A percentile compares a stretch with the other conserved stretches of the same genome.
phyloP scores from a whole-genome alignment of 176 grass and related monocot genomes.

The Zea luxurians region DNA sequence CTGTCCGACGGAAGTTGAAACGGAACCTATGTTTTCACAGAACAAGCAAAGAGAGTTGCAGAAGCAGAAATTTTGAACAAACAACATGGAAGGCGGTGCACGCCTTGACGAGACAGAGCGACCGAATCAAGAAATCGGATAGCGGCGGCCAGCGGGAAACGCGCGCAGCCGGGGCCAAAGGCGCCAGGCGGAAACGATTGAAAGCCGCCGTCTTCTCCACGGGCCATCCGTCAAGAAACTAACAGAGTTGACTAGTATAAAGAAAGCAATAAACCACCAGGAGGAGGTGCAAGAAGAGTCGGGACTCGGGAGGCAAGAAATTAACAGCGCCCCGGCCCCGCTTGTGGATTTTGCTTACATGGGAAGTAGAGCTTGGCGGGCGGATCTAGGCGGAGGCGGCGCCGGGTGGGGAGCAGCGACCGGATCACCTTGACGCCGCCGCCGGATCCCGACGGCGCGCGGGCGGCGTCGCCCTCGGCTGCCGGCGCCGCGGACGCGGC shows the following conservation, averaged over 20 bases:
- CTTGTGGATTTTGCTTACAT: constrained; percentile 41
- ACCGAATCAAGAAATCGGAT: constrained; percentile 20
- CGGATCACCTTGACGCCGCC: constrained; percentile 49
- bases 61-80: not conserved
- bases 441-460: constrained; percentile 8
- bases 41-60: constrained; percentile 6
- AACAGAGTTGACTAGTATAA: not conserved
- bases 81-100: not conserved
- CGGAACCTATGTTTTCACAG: not conserved
- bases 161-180: not conserved
- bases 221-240: no score
- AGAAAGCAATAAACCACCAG: not conserved
- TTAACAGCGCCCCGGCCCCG: not conserved
- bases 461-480: constrained; percentile 21
- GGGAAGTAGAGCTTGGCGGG: constrained; percentile 88
- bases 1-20: not conserved
- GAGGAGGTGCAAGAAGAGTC: not conserved
- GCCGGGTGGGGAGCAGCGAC: constrained; percentile 76
- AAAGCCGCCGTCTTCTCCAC: constrained; percentile 1
- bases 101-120: not conserved
- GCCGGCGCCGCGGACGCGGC: constrained; percentile 36
- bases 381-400: constrained; percentile 91
- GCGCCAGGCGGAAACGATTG: not conserved
- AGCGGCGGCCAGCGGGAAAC: no score
- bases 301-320: not conserved